A percentile compares a stretch with the other conserved stretches of the same genome.
Evolutionary conservation across 257 asterid species (phyloP).

Genomic region (Fraxinus pennsylvanica): DNA sequence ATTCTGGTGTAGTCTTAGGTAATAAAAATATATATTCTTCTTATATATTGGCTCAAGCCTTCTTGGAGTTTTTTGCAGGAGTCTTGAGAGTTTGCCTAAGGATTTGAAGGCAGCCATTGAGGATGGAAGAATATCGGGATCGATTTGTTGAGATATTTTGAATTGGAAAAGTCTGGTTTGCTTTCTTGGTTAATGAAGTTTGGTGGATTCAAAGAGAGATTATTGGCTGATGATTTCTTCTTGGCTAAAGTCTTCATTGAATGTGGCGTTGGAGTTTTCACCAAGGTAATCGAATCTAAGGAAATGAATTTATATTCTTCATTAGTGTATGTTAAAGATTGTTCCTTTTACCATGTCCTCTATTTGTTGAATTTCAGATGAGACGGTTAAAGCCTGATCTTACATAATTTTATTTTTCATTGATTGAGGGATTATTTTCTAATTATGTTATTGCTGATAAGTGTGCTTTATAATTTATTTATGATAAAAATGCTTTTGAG

Average conservation of each 20-base stretch:
- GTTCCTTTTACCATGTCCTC: too few species aligned
- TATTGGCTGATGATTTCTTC: slow-evolving; percentile 95
- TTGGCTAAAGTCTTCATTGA: slow-evolving; percentile 82
- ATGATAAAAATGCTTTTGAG: background rate
- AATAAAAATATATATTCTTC: too few species aligned
- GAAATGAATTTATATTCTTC: background rate
- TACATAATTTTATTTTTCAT: too few species aligned
- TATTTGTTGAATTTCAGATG: too few species aligned
- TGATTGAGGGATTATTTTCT: too few species aligned
- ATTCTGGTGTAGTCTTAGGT: too few species aligned
- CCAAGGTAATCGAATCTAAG: slow-evolving; percentile 56
- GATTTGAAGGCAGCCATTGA: slow-evolving; percentile 79
- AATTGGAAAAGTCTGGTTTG: slow-evolving; percentile 68
- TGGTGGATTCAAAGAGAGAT: slow-evolving; percentile 92
- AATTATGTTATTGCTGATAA: too few species aligned
- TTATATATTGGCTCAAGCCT: too few species aligned
- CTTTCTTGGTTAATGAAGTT: slow-evolving; percentile 72
- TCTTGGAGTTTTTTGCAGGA: slow-evolving; percentile 28
- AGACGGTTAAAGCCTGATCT: too few species aligned
- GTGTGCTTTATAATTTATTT: background rate
- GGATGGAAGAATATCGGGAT: slow-evolving; percentile 73
- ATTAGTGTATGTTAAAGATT: background rate
- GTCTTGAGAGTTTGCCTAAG: slow-evolving; percentile 75
- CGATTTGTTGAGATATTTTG: slow-evolving; percentile 62
- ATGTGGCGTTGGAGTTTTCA: slow-evolving; percentile 92